phyloP scores from a whole-genome alignment of 257 asterid genomes.

The Ballota nigra region DNA sequence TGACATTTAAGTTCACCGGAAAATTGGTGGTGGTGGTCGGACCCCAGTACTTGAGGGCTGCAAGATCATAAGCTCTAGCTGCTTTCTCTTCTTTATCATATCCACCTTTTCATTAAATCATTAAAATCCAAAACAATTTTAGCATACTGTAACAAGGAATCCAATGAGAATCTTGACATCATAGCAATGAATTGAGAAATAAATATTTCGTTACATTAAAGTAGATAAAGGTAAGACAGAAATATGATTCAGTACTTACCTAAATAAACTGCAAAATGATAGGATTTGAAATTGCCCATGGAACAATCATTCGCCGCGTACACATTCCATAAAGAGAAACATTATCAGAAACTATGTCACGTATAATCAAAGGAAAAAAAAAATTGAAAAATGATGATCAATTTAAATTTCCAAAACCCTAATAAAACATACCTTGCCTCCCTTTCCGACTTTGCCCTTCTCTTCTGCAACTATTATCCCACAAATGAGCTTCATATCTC shows the following conservation, averaged over 20 bases:
- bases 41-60: conserved; percentile 94
- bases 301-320: conserved; percentile 48
- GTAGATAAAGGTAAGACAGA: conserved; percentile 21
- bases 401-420: conserved; percentile 26
- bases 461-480: conserved; percentile 92
- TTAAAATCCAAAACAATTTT: conserved; percentile 9
- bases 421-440: conserved; percentile 65
- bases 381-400: background rate
- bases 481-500: conserved; percentile 83
- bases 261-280: conserved; percentile 67
- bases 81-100: conserved; percentile 95
- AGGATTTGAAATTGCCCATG: conserved; percentile 32
- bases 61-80: conserved; percentile 91
- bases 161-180: conserved; percentile 42
- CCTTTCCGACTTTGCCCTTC: conserved; percentile 98
- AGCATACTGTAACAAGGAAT: conserved; percentile 39
- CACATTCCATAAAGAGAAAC: conserved; percentile 39
- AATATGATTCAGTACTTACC: conserved; percentile 52
- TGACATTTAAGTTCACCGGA: conserved; percentile 41
- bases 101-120: conserved; percentile 55
- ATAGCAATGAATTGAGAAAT: background rate
- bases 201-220: conserved; percentile 9
- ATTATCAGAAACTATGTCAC: conserved; percentile 29
- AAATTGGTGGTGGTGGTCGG: conserved; percentile 85
- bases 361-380: background rate